Evolutionary conservation across 2,329 filamentous ascomycete genomes (phyloP).

Genomic region (Sclerotinia trifoliorum): DNA sequence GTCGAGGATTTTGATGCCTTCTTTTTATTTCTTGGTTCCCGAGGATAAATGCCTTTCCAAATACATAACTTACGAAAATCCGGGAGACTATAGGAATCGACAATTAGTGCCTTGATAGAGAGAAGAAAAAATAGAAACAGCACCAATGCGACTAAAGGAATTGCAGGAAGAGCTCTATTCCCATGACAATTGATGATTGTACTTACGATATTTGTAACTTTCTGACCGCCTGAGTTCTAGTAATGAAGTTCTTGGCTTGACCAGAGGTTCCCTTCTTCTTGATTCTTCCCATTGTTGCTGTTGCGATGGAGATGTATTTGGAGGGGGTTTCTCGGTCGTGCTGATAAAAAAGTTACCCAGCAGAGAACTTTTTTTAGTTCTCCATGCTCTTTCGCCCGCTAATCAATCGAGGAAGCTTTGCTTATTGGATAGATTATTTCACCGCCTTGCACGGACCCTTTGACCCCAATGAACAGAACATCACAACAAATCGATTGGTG

Average conservation of each 20-base stretch:
- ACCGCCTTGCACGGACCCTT: constrained; percentile 23
- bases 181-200: not conserved
- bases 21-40: constrained; percentile 94
- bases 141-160: not conserved
- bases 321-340: constrained; percentile 18
- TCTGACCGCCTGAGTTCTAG: constrained; percentile 91
- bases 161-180: not conserved
- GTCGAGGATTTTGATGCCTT: constrained; percentile 92
- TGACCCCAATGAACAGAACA: not conserved
- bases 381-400: constrained; percentile 17
- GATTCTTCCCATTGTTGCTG: constrained; percentile 63
- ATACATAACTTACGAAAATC: constrained; percentile 99
- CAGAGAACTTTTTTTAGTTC: constrained; percentile 22
- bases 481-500: constrained; percentile 16
- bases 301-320: constrained; percentile 20
- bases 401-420: not conserved
- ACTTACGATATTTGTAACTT: constrained; percentile 75
- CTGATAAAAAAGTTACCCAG: constrained; percentile 21
- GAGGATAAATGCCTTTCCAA: constrained; percentile 98
- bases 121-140: not conserved
- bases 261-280: constrained; percentile 89
- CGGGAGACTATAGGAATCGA: constrained; percentile 63
- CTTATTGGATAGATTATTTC: constrained; percentile 23
- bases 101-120: not conserved
- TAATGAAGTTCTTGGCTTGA: constrained; percentile 97